Evolutionary conservation across 768 basidiomycete species (phyloP), one percentile per base, ranked within the genome.

Genomic region (Podaxis mareebaensis): DNA sequence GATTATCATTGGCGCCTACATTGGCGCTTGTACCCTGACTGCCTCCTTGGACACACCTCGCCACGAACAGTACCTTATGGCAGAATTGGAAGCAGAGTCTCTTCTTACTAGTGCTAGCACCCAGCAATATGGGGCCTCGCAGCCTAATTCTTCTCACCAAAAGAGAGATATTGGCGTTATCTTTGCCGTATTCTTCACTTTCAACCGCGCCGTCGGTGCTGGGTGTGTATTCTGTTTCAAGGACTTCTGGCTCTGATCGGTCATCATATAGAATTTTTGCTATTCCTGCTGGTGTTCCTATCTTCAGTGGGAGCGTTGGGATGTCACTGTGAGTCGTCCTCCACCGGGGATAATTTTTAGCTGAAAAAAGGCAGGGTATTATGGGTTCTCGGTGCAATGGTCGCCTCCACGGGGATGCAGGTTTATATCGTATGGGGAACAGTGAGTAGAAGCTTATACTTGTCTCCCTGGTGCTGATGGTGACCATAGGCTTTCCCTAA

Each of bases 401-500:
- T 76, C 33, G 76, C 77, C 26, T 64, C 67, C 20, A 71, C 76
- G 0, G 76, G 77, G 30, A 74, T 76, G 66, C 69, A 71, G 17
- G 75, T 76, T 1, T 78, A 77, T 55, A 73, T 78, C 20, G 66
- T 72, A 12, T 74, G 75, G 67, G 77, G 77, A 12, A 73, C 73
- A 3, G 77, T 76, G 60, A 26, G 75, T 69, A 5, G 17, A 44
- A 17, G 15, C 42, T n/a, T 44, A 15, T 17, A 5, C 28, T 44
- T 44, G 15, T 15, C 13, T 44, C 17, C 15, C 42, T 5, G 13
- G 17, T 44, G 17, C 42, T 44, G 15, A 44, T 40, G n/a, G 2
- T 17, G 15, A 15, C 15, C 6, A 5, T 7, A 76, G 84, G 85
- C 79, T 13, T 72, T 88, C 1, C 87, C 87, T 0, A 72, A 76